These are phyloP conservation scores for Fusarium coffeatum DNA, from an alignment of 2,329 filamentous ascomycete species.

Conservation along the genomic window DNA sequence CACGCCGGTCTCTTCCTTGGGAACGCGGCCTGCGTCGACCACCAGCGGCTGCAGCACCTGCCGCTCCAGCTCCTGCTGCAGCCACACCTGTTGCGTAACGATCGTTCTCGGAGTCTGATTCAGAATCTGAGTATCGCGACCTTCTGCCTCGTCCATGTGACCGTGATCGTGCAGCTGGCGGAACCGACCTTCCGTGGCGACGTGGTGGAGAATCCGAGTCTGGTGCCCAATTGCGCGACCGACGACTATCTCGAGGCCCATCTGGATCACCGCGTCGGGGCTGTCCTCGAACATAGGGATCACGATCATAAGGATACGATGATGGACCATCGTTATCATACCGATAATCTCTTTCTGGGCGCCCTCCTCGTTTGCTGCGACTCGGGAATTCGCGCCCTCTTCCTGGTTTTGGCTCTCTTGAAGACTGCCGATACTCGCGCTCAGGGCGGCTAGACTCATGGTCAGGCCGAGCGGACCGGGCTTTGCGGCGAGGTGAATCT, in stretches of 20 bases:
- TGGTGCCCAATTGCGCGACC: conserved; percentile 2
- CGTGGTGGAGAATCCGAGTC: conserved; percentile 29
- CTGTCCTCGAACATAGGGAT: conserved; percentile 16
- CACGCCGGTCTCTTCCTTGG: conserved; percentile 36
- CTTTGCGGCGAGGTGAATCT: conserved; percentile 36
- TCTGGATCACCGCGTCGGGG: conserved; percentile 2
- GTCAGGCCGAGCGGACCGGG: conserved; percentile 33
- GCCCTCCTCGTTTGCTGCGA: conserved; percentile 21
- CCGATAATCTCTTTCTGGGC: conserved; percentile 23
- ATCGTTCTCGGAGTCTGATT: conserved; percentile 37
- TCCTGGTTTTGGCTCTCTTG: conserved; percentile 21
- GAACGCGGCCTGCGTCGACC: conserved; percentile 41
- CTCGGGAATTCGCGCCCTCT: conserved; percentile 25
- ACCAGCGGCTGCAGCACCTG: conserved; percentile 14
- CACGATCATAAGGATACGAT: conserved; percentile 20
- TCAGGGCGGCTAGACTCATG: conserved; percentile 18
- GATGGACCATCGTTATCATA: conserved; percentile 13
- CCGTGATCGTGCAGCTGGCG: conserved; percentile 27
- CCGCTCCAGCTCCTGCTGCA: conserved; percentile 15
- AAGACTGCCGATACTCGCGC: conserved; percentile 10
- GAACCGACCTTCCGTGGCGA: conserved; percentile 29
- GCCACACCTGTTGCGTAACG: conserved; percentile 15
- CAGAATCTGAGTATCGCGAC: conserved; percentile 24
- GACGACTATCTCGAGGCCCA: conserved; percentile 16
- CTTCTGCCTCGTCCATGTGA: conserved; percentile 30